phyloP scores from a whole-genome alignment of 1,284 basidiomycete species.

The Malassezia sympodialis region DNA sequence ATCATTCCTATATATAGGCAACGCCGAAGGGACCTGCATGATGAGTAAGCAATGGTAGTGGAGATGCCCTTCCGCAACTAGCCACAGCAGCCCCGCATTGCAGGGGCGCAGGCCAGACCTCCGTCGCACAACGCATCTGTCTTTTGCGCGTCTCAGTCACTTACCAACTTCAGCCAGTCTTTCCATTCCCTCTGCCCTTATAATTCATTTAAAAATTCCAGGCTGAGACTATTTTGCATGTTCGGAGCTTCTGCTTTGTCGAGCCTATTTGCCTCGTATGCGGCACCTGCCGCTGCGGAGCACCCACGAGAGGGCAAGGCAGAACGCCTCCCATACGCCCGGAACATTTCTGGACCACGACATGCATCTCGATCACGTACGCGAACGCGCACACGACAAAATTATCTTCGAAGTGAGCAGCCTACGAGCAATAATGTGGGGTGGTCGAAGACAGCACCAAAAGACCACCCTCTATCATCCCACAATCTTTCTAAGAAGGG shows the following conservation, averaged over 20 bases:
- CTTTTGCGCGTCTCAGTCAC: not conserved
- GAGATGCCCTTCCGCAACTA: not conserved
- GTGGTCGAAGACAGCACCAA: slow-evolving; percentile 24
- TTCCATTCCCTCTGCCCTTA: not conserved
- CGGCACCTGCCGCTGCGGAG: not conserved
- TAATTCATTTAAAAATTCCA: not conserved
- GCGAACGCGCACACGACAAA: slow-evolving; percentile 2
- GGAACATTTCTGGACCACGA: not conserved
- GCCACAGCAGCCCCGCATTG: not conserved
- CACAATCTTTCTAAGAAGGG: slow-evolving; percentile 38
- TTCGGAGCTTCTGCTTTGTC: not conserved
- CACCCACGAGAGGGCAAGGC: not conserved
- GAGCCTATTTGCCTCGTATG: not conserved
- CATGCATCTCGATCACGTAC: slow-evolving; percentile 11
- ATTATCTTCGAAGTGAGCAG: not conserved
- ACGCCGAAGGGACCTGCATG: not conserved
- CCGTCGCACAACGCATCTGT: not conserved
- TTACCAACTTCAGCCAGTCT: not conserved
- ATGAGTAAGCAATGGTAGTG: not conserved
- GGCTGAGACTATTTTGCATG: not conserved
- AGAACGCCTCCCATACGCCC: not conserved
- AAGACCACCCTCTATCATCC: slow-evolving; percentile 39
- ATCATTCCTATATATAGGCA: not conserved
- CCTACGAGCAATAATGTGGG: not conserved
- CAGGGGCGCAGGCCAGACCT: not conserved